Evolutionary conservation across 345 rosid species (phyloP).

Genomic region (Bruguiera gymnorhiza): DNA sequence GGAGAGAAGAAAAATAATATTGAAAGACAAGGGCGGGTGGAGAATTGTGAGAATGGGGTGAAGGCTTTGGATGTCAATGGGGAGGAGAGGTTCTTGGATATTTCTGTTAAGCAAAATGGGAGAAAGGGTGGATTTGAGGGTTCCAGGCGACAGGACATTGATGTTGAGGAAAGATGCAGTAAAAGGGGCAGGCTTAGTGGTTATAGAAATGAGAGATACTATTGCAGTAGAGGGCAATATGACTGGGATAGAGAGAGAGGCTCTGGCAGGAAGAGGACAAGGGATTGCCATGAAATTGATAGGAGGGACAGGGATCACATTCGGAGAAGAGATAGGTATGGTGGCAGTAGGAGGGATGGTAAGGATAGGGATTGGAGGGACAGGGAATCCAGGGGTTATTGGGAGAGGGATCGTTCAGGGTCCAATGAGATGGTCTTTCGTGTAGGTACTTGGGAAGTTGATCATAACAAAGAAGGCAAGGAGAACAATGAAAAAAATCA

Average conservation of each 20-base stretch:
- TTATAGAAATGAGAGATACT: conserved; percentile 33
- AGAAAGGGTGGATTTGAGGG: conserved; percentile 17
- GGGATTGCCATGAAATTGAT: conserved; percentile 58
- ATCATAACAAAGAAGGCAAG: conserved; percentile 48
- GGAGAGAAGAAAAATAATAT: conserved; percentile 13
- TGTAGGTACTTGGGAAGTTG: conserved; percentile 79
- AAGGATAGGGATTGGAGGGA: conserved; percentile 62
- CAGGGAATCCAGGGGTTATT: conserved; percentile 72
- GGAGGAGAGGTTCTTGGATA: conserved; percentile 9
- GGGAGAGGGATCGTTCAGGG: conserved; percentile 88
- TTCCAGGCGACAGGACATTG: conserved; percentile 29
- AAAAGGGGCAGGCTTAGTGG: conserved; percentile 52
- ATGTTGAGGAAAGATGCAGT: conserved; percentile 40
- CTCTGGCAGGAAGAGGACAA: conserved; percentile 51
- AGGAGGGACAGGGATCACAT: conserved; percentile 52
- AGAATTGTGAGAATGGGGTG: conserved; percentile 19
- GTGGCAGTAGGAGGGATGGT: conserved; percentile 46
- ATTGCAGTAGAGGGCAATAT: conserved; percentile 38
- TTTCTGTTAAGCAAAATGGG: conserved; percentile 32
- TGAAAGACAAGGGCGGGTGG: conserved; percentile 19
- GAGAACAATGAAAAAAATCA: conserved; percentile 33
- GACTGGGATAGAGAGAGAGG: conserved; percentile 54
- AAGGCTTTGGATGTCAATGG: conserved; percentile 10
- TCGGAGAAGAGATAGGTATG: conserved; percentile 53
- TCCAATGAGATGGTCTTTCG: conserved; percentile 73